phyloP scores from a whole-genome alignment of 371 early-diverging fungal genomes.

The Mortierella sp. region DNA sequence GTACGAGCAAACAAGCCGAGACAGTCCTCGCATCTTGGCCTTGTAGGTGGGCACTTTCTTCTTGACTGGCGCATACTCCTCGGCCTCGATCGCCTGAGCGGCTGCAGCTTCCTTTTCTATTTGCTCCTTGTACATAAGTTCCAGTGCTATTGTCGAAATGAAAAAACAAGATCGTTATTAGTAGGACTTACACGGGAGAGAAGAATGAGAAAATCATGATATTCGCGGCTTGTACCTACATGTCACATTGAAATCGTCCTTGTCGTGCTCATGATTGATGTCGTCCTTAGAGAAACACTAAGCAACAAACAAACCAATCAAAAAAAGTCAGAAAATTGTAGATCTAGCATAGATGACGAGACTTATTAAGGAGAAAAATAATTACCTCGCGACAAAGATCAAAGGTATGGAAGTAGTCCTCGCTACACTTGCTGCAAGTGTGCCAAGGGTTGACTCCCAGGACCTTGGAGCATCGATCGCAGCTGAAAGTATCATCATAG shows the following conservation, averaged over 20 bases:
- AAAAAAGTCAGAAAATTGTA: background rate
- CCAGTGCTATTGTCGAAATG: constrained; percentile 31
- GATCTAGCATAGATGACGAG: background rate
- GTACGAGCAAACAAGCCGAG: constrained; percentile 58
- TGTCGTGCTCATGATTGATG: constrained; percentile 69
- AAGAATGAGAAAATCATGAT: background rate
- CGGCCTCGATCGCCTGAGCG: constrained; percentile 62
- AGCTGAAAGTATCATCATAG: constrained; percentile 78
- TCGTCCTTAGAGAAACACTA: constrained; percentile 71
- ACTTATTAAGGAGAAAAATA: background rate
- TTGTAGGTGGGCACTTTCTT: constrained; percentile 39
- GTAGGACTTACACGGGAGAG: background rate
- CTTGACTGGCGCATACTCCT: constrained; percentile 41
- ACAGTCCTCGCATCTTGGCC: constrained; percentile 39
- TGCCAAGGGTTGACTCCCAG: constrained; percentile 75
- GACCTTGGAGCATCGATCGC: constrained; percentile 76
- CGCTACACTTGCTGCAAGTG: constrained; percentile 77
- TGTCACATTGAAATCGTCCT: constrained; percentile 72
- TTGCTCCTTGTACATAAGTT: constrained; percentile 48
- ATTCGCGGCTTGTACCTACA: constrained; percentile 56
- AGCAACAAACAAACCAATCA: background rate
- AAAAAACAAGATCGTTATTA: background rate
- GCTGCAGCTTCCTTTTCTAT: constrained; percentile 62
- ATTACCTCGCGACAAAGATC: constrained; percentile 77
- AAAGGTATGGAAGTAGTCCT: constrained; percentile 78